Evolutionary conservation across 441 rosid genomes (phyloP), one percentile per base, ranked within the genome.

Genomic region (Gossypium trilobum): DNA sequence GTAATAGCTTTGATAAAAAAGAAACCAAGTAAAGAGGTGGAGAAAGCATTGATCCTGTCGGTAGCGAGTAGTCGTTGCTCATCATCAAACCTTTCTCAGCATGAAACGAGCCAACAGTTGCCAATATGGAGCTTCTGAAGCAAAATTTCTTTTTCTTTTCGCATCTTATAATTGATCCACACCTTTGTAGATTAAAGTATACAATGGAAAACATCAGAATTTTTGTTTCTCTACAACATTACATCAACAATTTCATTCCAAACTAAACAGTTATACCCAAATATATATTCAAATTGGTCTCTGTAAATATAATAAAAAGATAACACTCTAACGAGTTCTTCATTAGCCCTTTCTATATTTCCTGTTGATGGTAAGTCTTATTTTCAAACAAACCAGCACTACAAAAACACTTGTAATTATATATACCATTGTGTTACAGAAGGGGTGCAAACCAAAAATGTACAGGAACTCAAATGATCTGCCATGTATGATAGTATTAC

Each of bases 1-100:
- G 42, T 62, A 13, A 56, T 74, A 22, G 70, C 64, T 17, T 66
- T 72, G 64, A 56, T 84, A 52, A 65, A 57, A 69, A 4, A 63
- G 55, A 3, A n/a, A 22, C 51, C 57, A 2, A 73, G 72, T 20
- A 57, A 46, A 68, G 80, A 78, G 3, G 50, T 54, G 7, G 79
- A 70, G 65, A 76, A 78, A 68, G 81, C 78, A 20, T 11, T 80
- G 68, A 74, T 78, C 3, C 27, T 74, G 59, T 74, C 81, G 6
- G 33, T 77, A 13, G 71, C 60, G n/a, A 56, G 27, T 3, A 31
- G 50, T 61, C 19, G 17, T 5, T 54, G 77, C 63, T 55, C 70
- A 9, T 58, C 25, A 0, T 50, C 63, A 1, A 22, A 52, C 56
- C 68, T 19, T 54, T 17, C 31, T 50, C 71, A 31, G 11, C 73